A percentile compares a stretch with the other conserved stretches of the same genome.
phyloP scores from a whole-genome alignment of 2,329 filamentous ascomycete species.

The Cercospora sojina region DNA sequence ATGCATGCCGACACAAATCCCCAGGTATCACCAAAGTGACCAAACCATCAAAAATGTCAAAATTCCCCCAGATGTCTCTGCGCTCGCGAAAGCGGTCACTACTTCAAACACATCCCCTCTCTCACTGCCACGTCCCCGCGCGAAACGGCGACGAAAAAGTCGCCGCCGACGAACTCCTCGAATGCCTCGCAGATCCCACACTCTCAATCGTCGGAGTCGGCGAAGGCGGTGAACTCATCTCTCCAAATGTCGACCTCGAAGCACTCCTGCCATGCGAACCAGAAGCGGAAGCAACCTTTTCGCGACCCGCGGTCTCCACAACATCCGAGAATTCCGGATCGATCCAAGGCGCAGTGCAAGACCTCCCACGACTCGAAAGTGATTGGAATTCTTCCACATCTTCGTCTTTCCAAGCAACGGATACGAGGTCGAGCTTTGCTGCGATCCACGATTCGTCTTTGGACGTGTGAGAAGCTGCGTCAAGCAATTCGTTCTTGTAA shows the following conservation, averaged over 20 bases:
- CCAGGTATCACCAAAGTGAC: too few species aligned
- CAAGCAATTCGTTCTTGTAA: constrained; percentile 9
- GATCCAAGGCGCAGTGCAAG: constrained; percentile 12
- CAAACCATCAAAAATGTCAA: too few species aligned
- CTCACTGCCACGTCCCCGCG: background rate
- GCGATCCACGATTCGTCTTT: constrained; percentile 9
- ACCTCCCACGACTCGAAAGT: constrained; percentile 7
- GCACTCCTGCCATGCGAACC: background rate
- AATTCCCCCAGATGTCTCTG: too few species aligned
- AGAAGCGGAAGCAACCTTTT: background rate
- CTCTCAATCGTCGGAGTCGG: constrained; percentile 3
- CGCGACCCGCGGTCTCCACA: background rate
- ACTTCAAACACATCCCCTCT: too few species aligned
- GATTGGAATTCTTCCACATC: constrained; percentile 16
- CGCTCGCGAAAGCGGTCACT: too few species aligned
- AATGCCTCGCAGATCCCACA: background rate
- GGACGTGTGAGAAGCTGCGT: constrained; percentile 2
- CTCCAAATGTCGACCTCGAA: background rate
- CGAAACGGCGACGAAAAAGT: background rate
- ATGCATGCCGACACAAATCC: too few species aligned
- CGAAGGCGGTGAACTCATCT: constrained; percentile 2
- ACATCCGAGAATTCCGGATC: constrained; percentile 13
- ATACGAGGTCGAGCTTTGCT: constrained; percentile 11
- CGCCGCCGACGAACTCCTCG: background rate
- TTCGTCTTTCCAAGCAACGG: constrained; percentile 17